Base-by-base conservation (phyloP, 176 grass and related monocot species). In the Rhipidocladum racemiflorum region DNA sequence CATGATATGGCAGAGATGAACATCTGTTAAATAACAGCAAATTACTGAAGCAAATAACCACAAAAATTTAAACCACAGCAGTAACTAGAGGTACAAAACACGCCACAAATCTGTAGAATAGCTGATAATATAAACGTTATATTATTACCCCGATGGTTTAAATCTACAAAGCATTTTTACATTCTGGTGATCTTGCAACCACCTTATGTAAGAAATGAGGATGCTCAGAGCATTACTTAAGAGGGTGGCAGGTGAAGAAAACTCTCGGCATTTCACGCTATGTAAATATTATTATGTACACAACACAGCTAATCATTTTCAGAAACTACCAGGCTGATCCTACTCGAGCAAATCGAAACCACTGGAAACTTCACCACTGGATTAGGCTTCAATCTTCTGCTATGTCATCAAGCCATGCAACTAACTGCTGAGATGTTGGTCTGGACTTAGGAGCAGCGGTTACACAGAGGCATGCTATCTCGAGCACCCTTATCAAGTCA, bases 391-490 rank as follows among this genome's bases (percentile, higher is more conserved):
- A 45, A 50, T 75, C 76, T 21, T 74, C 81, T 9, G 46, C 67
- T 8, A 95, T 95, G n/a, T 75, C 68, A 38, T 98, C 90, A 14
- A 98, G 96, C 92, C 92, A 95, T 60, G 70, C 14, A 1, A 95
- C 87, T 32, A 98, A 75, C 68, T 98, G 96, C 68, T 88, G 81
- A 0, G 90, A 83, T n/a, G 81, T 86, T 44, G 96, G 96, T 68
- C 96, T 95, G 14, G 84, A 78, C 79, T 88, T 98, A 0, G 96
- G 91, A 62, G 91, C 88, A 9, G 88, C n/a, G 5, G 74, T 82
- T 2, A 98, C 91, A 65, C 96, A 98, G 32, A 91, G 87, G 75
- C 92, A 93, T 12, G 96, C 96, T 35, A 98, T 90, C 63, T 95
- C 90, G 20, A 98, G 92, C 62, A 98, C 57, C 68, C 83, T 93